These are phyloP conservation scores for Chlamydomonas eustigma DNA, from an alignment of 139 green algal species.

Conservation along the genomic window DNA sequence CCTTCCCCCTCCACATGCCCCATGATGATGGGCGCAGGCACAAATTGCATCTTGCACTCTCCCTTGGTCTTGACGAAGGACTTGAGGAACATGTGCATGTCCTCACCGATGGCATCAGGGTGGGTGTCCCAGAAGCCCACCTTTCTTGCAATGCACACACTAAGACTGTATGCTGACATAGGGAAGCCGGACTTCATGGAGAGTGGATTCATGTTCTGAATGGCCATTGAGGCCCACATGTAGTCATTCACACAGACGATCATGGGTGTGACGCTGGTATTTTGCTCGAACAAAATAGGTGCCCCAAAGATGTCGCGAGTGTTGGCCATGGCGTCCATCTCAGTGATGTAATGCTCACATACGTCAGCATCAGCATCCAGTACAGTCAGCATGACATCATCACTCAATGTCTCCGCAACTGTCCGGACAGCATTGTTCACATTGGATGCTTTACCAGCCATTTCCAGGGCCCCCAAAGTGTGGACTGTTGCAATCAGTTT, in stretches of 20 bases:
- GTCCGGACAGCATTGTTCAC: constrained; percentile 32
- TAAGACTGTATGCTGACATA: constrained; percentile 44
- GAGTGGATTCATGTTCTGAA: constrained; percentile 35
- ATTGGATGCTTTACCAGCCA: constrained; percentile 39
- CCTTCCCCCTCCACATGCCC: constrained; percentile 19
- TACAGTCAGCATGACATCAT: constrained; percentile 27
- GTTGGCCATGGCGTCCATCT: constrained; percentile 10
- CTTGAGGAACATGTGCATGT: constrained; percentile 48
- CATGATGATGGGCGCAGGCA: constrained; percentile 43
- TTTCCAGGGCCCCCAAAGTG: constrained; percentile 18
- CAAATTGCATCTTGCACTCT: constrained; percentile 6
- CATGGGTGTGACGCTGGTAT: constrained; percentile 24
- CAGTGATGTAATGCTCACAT: constrained; percentile 8
- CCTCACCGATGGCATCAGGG: constrained; percentile 39
- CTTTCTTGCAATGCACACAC: constrained; percentile 16
- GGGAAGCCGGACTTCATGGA: constrained; percentile 32
- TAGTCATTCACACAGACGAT: constrained; percentile 38
- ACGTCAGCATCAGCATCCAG: constrained; percentile 36
- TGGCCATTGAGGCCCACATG: constrained; percentile 36
- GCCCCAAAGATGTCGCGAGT: constrained; percentile 28
- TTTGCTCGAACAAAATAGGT: constrained; percentile 41
- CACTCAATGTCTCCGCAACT: constrained; percentile 19
- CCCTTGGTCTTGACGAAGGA: constrained; percentile 32
- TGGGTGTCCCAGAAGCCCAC: constrained; percentile 38
- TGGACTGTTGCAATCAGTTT: constrained; percentile 30